Percentiles rank a stretch among this genome's conserved stretches.
phyloP scores from a whole-genome alignment of 106 monocot genomes.

The Dendrobium officinale region DNA sequence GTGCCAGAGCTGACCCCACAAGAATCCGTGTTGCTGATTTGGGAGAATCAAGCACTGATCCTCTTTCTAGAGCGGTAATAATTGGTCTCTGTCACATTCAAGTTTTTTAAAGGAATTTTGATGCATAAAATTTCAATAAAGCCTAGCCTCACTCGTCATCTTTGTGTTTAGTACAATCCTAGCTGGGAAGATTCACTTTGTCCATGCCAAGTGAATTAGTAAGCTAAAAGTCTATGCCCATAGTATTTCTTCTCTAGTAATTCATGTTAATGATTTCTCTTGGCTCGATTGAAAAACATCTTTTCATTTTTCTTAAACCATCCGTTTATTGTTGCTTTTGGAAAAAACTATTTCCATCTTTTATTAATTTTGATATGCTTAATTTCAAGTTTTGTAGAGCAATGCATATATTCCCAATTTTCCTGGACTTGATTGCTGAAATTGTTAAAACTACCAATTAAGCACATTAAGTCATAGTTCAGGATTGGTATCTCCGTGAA shows the following conservation, averaged over 20 bases:
- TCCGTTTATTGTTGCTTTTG: neutral
- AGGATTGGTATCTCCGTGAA: no score
- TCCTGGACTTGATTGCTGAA: neutral
- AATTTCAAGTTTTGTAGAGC: neutral
- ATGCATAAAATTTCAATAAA: neutral
- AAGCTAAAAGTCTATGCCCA: neutral
- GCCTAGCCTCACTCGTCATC: neutral
- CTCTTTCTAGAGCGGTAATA: conserved; percentile 83
- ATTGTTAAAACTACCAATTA: neutral
- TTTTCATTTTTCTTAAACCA: neutral
- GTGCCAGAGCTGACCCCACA: conserved; percentile 97
- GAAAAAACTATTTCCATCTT: neutral
- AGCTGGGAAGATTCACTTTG: neutral
- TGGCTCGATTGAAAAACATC: neutral
- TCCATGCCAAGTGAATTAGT: neutral
- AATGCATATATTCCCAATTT: neutral
- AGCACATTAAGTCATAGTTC: no score
- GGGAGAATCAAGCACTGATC: conserved; percentile 87
- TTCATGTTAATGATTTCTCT: neutral
- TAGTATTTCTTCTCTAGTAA: neutral
- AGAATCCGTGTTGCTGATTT: conserved; percentile 93
- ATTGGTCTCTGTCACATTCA: neutral
- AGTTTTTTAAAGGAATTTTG: neutral
- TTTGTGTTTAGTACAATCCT: neutral
- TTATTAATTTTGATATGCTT: neutral